Percentiles rank a stretch among this genome's conserved stretches.
Conservation (phyloP, 2,329 filamentous ascomycete species). For the Ramularia collo-cygni region DNA sequence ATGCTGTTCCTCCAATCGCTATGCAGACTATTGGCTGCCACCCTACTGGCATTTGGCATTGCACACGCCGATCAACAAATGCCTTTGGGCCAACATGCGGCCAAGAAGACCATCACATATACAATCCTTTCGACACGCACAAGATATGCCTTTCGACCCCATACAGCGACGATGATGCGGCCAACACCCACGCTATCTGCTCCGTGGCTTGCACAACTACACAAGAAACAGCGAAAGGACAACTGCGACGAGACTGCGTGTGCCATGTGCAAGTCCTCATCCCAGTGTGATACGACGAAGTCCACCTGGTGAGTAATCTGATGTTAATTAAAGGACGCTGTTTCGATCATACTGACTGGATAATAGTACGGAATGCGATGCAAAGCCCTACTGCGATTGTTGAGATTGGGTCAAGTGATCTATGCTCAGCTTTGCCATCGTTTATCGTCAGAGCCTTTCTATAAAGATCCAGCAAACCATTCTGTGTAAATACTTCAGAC, state of each 20-base stretch:
- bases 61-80: slow-evolving; percentile 8
- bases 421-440: too few relatives aligned
- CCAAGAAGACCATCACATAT: slow-evolving; percentile 9
- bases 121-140: slow-evolving; percentile 12
- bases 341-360: not conserved
- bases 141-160: slow-evolving; percentile 10
- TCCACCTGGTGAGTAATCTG: slow-evolving; percentile 7
- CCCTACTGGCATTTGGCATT: slow-evolving; percentile 4
- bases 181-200: slow-evolving; percentile 1
- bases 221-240: not conserved
- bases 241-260: slow-evolving; percentile 13
- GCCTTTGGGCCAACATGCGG: slow-evolving; percentile 6
- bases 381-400: slow-evolving; percentile 16
- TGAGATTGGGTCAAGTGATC: too few relatives aligned
- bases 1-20: slow-evolving; percentile 7
- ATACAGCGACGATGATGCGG: slow-evolving; percentile 10
- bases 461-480: too few relatives aligned
- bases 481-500: too few relatives aligned
- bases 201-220: not conserved
- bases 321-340: not conserved
- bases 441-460: too few relatives aligned
- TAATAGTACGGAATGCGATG: slow-evolving; percentile 12
- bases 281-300: slow-evolving; percentile 4
- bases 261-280: slow-evolving; percentile 13
- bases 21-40: not conserved